Evolutionary conservation across 2,329 filamentous ascomycete genomes (phyloP), one percentile per base, ranked within the genome.

Genomic region (Lasiodiplodia theobromae): DNA sequence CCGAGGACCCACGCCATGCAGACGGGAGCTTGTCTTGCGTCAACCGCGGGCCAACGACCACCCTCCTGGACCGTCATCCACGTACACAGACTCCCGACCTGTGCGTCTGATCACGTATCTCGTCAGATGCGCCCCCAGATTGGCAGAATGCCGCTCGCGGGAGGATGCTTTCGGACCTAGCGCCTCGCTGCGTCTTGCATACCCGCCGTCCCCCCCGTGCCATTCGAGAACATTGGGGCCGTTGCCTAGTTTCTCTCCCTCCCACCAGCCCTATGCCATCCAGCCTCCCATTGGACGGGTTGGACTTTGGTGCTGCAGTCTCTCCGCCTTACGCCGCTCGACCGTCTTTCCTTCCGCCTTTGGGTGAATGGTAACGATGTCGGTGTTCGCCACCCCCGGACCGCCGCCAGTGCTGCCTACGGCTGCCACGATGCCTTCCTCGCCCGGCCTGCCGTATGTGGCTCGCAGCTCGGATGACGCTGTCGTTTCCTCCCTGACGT

Each of bases 21-120:
- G 60, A 14, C 60, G 63, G 52, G 52, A 56, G 63, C 63, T 66
- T 66, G 37, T 66, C 51, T 56, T 66, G 51, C 51, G 49, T 40
- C 62, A 54, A 38, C 62, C 62, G 62, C 10, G 14, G 51, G 28
- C 63, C 63, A 66, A 56, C 34, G 21, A 25, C 38, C 63, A 28
- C 44, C 51, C 31, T 10, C 52, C 31, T 64, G 60, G 60, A 38
- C n/a, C 18, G 31, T 38, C 44, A 52, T 63, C 44, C 60, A 40
- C 38, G 18, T 60, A n/a, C 37, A 47, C 37, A 60, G 14, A 38
- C 57, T 62, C 38, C 57, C 49, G 57, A 62, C 57, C 57, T n/a
- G 23, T 62, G 57, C 57, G 57, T 38, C 57, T 62, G 57, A 62
- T 62, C 38, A 16, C n/a, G 44, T 47, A 63, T 63, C 60, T 25